Percentiles rank a stretch among this genome's conserved stretches.
phyloP scores from a whole-genome alignment of 208 protist species.

The Novymonas esmeraldas region DNA sequence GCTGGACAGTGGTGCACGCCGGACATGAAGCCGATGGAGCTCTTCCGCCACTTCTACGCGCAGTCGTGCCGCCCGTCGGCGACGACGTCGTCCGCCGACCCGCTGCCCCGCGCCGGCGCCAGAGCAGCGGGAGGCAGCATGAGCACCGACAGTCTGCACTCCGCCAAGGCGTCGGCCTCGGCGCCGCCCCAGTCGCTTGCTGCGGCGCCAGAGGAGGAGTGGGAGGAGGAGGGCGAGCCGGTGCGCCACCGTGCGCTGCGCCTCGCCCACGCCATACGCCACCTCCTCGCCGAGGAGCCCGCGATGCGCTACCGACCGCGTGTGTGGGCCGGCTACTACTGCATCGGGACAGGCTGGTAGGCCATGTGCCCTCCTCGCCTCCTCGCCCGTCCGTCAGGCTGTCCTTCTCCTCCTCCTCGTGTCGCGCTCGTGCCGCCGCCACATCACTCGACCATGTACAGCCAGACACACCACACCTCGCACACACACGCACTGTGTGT shows the following conservation, averaged over 20 bases:
- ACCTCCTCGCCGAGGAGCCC: constrained; percentile 58
- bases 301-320: constrained; percentile 76
- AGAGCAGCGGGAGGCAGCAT: background rate
- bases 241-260: constrained; percentile 45
- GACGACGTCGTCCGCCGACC: constrained; percentile 5
- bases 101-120: constrained; percentile 3
- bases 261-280: constrained; percentile 71
- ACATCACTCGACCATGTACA: too few relatives aligned
- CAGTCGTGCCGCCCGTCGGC: constrained; percentile 34
- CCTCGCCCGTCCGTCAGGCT: background rate
- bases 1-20: constrained; percentile 90
- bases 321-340: constrained; percentile 85
- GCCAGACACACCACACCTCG: too few relatives aligned
- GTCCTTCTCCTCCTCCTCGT: constrained; percentile 9
- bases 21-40: constrained; percentile 79
- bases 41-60: constrained; percentile 82
- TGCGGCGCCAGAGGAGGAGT: background rate
- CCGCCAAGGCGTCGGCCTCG: background rate
- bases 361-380: background rate
- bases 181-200: constrained; percentile 1
- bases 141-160: constrained; percentile 1
- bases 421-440: background rate
- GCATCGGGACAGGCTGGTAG: constrained; percentile 68
- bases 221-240: constrained; percentile 12
- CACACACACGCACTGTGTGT: too few relatives aligned